Base-by-base conservation (phyloP, 306 rosid species). In the Lablab purpureus region DNA sequence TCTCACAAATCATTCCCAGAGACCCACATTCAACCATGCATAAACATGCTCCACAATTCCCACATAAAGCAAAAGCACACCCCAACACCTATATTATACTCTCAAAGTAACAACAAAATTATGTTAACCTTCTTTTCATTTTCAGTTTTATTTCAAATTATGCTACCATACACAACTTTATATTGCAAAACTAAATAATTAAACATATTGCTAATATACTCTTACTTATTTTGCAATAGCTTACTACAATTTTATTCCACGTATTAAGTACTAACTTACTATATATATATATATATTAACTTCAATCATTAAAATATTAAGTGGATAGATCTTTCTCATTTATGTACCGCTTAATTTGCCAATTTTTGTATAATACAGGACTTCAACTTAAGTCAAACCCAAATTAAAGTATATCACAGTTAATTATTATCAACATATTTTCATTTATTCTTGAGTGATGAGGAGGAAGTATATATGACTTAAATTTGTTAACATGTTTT, bases 11-110 rank as follows among this genome's bases (percentile, higher is more conserved):
- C 86, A 91, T 93, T 88, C 77, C 84, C 72, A 28, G 81, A 80
- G 87, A 80, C 91, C 93, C 93, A 90, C 91, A 66, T 83, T 89
- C 80, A 80, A 74, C 67, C 74, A 90, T 79, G 75, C 85, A 64
- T 69, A 73, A 78, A 46, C 75, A 22, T 56, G 76, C 78, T 82
- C 87, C 77, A 56, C 80, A 86, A 80, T 77, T 82, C 89, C 81
- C 52, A 69, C 83, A 76, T 71, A 88, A 87, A 79, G 90, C 23
- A 82, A 88, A 87, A 83, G 68, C 75, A 86, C 3, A 27, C 6
- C 69, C 69, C 55, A 64, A 75, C 67, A 49, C 18, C 78, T 40
- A 73, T 13, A 37, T 19, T 63, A 30, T 30, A 50, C 63, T 63
- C 23, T 46, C 23, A 62, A 62, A 75, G 69, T 60, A 28, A 62